Base-by-base conservation (phyloP, 2,329 filamentous ascomycete genomes). In the Paecilomyces dactylethromorphus region DNA sequence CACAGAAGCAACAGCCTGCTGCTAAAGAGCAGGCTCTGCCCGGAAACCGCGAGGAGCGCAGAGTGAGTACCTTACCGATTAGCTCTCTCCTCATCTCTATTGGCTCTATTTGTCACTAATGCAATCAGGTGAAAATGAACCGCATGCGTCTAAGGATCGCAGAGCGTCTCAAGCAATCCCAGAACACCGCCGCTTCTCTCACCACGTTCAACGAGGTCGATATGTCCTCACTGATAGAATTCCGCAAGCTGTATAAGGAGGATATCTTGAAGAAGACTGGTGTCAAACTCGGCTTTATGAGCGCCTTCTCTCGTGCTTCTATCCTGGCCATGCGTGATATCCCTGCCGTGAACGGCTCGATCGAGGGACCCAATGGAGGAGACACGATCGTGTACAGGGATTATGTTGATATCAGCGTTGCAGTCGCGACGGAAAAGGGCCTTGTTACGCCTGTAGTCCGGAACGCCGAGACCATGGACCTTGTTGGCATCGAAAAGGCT, bases 171-270 rank as follows among this genome's bases (percentile, higher is more conserved):
- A 99, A 99, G 86, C 94, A 99, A 76, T 97, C 94, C 21, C 94
- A 99, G 75, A 99, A 99, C 80, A 97, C 94, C 1, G 93, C 94
- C 55, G 94, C 94, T 52, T 96, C 94, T 3, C 83, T 99, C 56
- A 97, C 94, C 54, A 99, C 94, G 26, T 99, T 99, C 84, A 97
- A 99, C 77, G 93, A 97, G 78, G 94, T 99, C 62, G 94, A 99
- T 76, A 99, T 99, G 94, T 96, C 93, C 32, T 91, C 89, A 22
- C 82, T 99, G 55, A 96, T 97, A 89, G 91, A 97, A 63, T 93
- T 99, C 81, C 89, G 94, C 68, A 97, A 96, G 77, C 82, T 92
- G 53, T 97, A 97, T 84, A 97, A 97, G 82, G 93, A 97, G 60
- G 92, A 96, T 60, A 81, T 97, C 22, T 81, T 97, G 59, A 96